Evolutionary conservation across 495 filamentous ascomycete genomes (phyloP), one percentile per base, ranked within the genome.

Genomic region (Tuber melanosporum): DNA sequence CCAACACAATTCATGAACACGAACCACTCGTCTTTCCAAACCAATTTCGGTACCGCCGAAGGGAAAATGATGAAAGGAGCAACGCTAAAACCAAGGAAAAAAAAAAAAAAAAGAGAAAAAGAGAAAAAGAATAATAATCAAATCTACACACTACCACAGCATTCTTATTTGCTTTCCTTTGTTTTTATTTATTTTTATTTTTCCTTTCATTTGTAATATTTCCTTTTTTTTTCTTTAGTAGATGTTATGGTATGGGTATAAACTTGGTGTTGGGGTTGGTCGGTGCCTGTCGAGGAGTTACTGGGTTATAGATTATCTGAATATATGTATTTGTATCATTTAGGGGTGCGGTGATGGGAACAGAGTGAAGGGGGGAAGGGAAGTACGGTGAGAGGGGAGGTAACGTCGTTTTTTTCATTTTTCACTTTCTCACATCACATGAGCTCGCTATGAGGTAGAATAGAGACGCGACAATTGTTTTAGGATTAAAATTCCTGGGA

Each of bases 241-340:
- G 80, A 82, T 81, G 80, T 76, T 76, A 82, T 77, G 76, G 52
- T 79, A 74, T 79, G 72, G 76, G 76, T 80, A 79, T 77, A 82
- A 79, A 82, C 79, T 81, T 76, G 81, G 81, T 82, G 81, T 82
- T 82, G 78, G 80, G 81, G 81, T 81, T 71, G 81, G 70, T 49
- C 45, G 47, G 78, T 82, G 73, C 73, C 77, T 82, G 81, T 80
- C 71, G 78, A 82, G 81, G 81, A 82, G 81, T 82, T 82, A 74
- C 77, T 82, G 81, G 78, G 71, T 76, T 82, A 82, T 83, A 82
- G 81, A 83, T 82, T 82, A 82, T 80, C 72, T 78, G 75, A 73
- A 81, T 81, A 78, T 81, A 80, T 81, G 79, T 80, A 73, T 81
- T 76, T 80, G 77, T 78, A 80, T 77, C 76, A 81, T 81, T 73